Percentiles rank a stretch among this genome's conserved stretches.
These are phyloP conservation scores for Fusarium tricinctum DNA, from an alignment of 2,329 filamentous ascomycete genomes.

Conservation along the genomic window DNA sequence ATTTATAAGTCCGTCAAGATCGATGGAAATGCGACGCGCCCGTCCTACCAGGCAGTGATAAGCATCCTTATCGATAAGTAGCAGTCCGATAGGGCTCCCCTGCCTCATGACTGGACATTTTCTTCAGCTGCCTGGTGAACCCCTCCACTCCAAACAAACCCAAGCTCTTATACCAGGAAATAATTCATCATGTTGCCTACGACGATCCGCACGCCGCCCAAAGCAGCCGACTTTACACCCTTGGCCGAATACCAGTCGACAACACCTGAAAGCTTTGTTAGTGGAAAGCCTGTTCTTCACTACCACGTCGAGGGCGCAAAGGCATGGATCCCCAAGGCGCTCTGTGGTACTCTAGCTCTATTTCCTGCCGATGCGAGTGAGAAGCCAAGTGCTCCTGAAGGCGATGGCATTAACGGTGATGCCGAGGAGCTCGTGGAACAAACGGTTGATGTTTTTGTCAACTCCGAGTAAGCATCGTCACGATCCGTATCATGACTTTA, in stretches of 20 bases:
- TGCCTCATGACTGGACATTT: slow-evolving; percentile 37
- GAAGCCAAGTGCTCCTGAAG: slow-evolving; percentile 47
- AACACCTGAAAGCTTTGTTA: slow-evolving; percentile 80
- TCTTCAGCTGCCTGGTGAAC: slow-evolving; percentile 43
- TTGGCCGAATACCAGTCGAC: slow-evolving; percentile 78
- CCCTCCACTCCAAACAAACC: slow-evolving; percentile 41
- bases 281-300: slow-evolving; percentile 78
- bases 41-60: slow-evolving; percentile 9
- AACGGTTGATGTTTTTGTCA: slow-evolving; percentile 69
- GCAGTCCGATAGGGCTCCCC: slow-evolving; percentile 41
- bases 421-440: slow-evolving; percentile 60
- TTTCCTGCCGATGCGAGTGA: slow-evolving; percentile 60
- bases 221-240: slow-evolving; percentile 70
- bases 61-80: slow-evolving; percentile 39
- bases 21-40: slow-evolving; percentile 15
- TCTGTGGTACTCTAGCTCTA: slow-evolving; percentile 68
- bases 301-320: slow-evolving; percentile 70
- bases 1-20: slow-evolving; percentile 12
- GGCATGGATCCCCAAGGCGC: slow-evolving; percentile 68
- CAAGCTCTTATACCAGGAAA: slow-evolving; percentile 8
- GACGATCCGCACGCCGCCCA: slow-evolving; percentile 70
- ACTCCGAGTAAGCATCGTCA: slow-evolving; percentile 64
- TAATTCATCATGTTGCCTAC: slow-evolving; percentile 59
- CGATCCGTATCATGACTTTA: background rate
- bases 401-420: slow-evolving; percentile 48